Conservation (phyloP, 768 basidiomycete genomes). For the Auriscalpium orientale region DNA sequence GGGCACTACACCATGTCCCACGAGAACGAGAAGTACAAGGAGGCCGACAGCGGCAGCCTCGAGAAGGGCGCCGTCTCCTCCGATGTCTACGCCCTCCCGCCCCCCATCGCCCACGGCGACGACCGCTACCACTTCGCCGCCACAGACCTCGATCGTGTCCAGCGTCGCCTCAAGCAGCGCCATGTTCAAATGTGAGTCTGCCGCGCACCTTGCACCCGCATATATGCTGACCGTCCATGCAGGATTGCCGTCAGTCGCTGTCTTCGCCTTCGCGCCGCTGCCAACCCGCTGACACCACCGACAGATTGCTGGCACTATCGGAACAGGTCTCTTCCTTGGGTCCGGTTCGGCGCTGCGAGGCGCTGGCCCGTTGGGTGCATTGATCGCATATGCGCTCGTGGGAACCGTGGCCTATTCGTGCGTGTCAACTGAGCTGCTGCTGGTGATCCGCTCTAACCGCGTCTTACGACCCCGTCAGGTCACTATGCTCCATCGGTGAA, state of each 20-base stretch:
- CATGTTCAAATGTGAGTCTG: conserved; percentile 70
- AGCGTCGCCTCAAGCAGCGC: conserved; percentile 65
- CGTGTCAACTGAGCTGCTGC: no score
- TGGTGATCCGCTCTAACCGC: conserved; percentile 24
- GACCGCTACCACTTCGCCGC: conserved; percentile 40
- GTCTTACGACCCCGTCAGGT: conserved; percentile 24
- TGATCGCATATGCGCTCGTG: conserved; percentile 56
- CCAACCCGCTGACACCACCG: neutral
- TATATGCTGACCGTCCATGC: neutral
- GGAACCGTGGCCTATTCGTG: conserved; percentile 61
- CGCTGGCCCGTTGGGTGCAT: conserved; percentile 61
- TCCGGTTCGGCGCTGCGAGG: conserved; percentile 52
- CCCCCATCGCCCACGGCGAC: conserved; percentile 7
- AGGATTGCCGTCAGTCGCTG: conserved; percentile 54
- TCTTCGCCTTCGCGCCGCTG: neutral
- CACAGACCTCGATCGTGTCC: conserved; percentile 63
- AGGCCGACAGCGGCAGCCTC: neutral
- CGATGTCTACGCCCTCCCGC: conserved; percentile 12
- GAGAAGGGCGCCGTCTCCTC: conserved; percentile 23
- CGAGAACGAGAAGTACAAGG: neutral
- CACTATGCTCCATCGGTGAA: conserved; percentile 63
- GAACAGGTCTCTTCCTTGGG: conserved; percentile 68
- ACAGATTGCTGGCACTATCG: conserved; percentile 71
- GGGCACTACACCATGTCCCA: neutral
- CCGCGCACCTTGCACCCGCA: neutral